Conservation (phyloP, 352 stramenopile genomes). For the Pythium chondricola region DNA sequence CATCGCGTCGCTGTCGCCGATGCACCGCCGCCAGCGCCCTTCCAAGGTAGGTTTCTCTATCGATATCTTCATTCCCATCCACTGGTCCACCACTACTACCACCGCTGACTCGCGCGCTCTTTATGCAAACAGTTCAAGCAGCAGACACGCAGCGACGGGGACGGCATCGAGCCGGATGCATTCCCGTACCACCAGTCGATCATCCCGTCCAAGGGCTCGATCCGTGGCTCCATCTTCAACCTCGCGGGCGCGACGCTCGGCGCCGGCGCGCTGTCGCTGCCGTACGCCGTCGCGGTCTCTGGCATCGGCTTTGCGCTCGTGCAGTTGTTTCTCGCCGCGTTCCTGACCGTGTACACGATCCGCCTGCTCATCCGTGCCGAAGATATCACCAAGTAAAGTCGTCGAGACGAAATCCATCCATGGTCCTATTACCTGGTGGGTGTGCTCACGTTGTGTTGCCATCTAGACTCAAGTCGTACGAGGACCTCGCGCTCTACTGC, state of each 20-base stretch:
- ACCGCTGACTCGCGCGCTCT: not conserved
- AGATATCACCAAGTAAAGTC: constrained; percentile 76
- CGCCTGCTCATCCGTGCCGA: constrained; percentile 69
- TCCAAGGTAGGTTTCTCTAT: constrained; percentile 7
- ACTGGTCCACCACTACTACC: not conserved
- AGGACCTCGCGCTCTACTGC: constrained; percentile 78
- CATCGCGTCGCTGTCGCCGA: constrained; percentile 66
- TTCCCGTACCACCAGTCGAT: constrained; percentile 77
- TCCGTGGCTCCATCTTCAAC: constrained; percentile 83
- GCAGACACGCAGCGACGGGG: constrained; percentile 21
- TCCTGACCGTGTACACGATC: constrained; percentile 81
- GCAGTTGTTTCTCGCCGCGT: constrained; percentile 59
- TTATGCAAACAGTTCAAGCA: not conserved
- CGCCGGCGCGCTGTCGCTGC: constrained; percentile 67
- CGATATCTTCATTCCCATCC: not conserved
- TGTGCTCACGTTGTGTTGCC: constrained; percentile 1
- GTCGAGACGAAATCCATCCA: too few species aligned
- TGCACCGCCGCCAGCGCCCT: constrained; percentile 33
- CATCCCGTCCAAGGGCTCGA: constrained; percentile 75
- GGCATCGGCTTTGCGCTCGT: constrained; percentile 67
- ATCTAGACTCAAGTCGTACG: constrained; percentile 75
- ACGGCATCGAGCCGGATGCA: constrained; percentile 45
- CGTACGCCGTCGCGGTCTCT: constrained; percentile 76
- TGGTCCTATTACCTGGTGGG: too few species aligned
- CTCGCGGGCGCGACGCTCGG: constrained; percentile 74